A percentile compares a stretch with the other conserved stretches of the same genome.
Conservation (phyloP, 1,284 basidiomycete genomes). For the Puccinia novopanici region DNA sequence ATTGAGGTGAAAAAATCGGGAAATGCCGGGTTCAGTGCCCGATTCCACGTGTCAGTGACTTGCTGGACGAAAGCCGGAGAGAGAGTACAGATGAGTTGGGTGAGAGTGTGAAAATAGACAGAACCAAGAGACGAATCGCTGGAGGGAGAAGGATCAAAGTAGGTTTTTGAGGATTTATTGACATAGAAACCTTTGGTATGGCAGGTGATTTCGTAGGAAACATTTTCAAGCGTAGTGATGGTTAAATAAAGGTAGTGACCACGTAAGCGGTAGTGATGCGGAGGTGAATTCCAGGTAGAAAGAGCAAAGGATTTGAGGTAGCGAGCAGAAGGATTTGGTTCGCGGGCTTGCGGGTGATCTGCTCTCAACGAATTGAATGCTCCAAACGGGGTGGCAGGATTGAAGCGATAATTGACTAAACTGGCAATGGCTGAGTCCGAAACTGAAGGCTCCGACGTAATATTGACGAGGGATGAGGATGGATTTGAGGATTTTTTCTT, state of each 20-base stretch:
- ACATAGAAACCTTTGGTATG: constrained; percentile 65
- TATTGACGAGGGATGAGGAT: neutral
- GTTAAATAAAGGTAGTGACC: constrained; percentile 66
- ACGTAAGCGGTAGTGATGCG: constrained; percentile 63
- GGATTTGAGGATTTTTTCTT: constrained; percentile 50
- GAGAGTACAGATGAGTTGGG: constrained; percentile 40
- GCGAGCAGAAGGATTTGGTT: constrained; percentile 57
- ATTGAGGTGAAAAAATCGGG: constrained; percentile 60
- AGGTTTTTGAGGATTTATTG: constrained; percentile 58
- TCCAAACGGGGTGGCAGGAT: constrained; percentile 57
- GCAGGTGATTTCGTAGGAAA: constrained; percentile 64
- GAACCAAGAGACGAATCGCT: neutral
- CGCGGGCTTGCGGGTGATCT: constrained; percentile 58
- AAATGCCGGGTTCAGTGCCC: constrained; percentile 48
- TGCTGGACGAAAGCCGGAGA: constrained; percentile 38
- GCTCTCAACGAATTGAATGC: constrained; percentile 60
- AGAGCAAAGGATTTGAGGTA: constrained; percentile 63
- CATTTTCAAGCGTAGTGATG: constrained; percentile 65
- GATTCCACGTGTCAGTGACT: constrained; percentile 43
- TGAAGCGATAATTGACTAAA: constrained; percentile 53
- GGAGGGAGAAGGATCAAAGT: constrained; percentile 49
- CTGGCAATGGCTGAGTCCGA: constrained; percentile 39
- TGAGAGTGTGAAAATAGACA: constrained; percentile 22
- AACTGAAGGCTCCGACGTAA: constrained; percentile 24
- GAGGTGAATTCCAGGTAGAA: constrained; percentile 66